Evolutionary conservation across 192 early-diverging fungal species (phyloP), one percentile per base, ranked within the genome.

Genomic region (Backusella sp.): DNA sequence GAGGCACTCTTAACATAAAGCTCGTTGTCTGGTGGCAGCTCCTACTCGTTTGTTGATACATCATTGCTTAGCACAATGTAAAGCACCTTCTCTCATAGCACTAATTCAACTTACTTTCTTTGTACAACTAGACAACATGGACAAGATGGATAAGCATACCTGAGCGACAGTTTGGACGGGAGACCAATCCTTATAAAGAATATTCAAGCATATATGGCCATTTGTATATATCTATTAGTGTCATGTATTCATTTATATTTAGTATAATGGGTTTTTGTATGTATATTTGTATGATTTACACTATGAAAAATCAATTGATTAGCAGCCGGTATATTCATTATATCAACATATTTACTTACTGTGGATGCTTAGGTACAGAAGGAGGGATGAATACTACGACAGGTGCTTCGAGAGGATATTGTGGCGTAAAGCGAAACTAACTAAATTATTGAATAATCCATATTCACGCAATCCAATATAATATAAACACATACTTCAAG

Each of bases 141-240:
- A 97, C 62, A 92, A 88, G 30, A 98, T 89, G 0, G 93, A 95
- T 71, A 98, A 85, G 75, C 96, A 98, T 14, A 98, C 91, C 2
- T 92, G 90, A 34, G 90, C 88, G 28, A 97, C 93, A 6, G 96
- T 98, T 75, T 97, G 86, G 0, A 96, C 97, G 0, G 97, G 97
- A 23, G 89, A 91, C 97, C 97, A 98, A 39, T 96, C 89, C 76
- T 92, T 92, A 80, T 98, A 98, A 46, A 98, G 88, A 70, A 98
- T 97, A 75, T 95, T 97, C 36, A 98, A 81, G 78, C 97, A 98
- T 66, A 98, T 98, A 74, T 98, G 97, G n/a, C 97, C 96, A 79
- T 98, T 98, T 84, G 90, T 90, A 80, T 96, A 95, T 41, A 92
- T 81, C 85, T 86, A 77, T 5, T 26, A 76, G 37, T 30, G 19